These are phyloP conservation scores for Kitagawia praeruptora DNA, from an alignment of 129 eudicot species.

Conservation along the genomic window DNA sequence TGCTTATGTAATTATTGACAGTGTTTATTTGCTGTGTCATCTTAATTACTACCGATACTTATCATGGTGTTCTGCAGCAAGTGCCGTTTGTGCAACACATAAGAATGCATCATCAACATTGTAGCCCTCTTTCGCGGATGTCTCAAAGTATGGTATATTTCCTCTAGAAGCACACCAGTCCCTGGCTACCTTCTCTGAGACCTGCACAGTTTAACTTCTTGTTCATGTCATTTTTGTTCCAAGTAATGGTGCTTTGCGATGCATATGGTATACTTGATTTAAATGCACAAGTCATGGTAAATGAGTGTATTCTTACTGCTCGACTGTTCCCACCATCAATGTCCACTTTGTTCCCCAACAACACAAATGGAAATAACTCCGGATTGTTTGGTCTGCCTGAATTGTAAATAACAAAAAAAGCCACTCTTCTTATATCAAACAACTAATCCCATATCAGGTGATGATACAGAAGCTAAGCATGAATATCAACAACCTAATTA, in stretches of 20 bases:
- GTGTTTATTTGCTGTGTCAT: too few relatives aligned
- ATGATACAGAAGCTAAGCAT: neutral
- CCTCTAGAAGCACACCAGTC: constrained; percentile 80
- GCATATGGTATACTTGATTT: too few relatives aligned
- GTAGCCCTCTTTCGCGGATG: constrained; percentile 76
- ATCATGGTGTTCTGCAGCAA: constrained; percentile 41
- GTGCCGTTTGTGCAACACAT: constrained; percentile 52
- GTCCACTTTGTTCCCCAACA: constrained; percentile 82
- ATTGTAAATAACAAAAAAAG: neutral
- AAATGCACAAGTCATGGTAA: neutral
- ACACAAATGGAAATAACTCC: constrained; percentile 62
- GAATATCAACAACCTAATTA: constrained; percentile 1
- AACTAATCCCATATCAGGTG: neutral
- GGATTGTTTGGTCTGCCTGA: constrained; percentile 60
- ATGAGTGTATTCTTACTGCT: constrained; percentile 28
- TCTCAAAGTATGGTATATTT: constrained; percentile 81
- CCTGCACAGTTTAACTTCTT: constrained; percentile 24
- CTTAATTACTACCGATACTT: neutral
- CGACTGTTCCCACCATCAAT: constrained; percentile 58
- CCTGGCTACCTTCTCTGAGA: constrained; percentile 56
- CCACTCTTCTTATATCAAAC: neutral
- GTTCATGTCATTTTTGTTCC: too few relatives aligned
- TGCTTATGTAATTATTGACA: too few relatives aligned
- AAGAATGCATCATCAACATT: constrained; percentile 70
- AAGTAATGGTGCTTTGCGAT: neutral